Evolutionary conservation across 2,329 filamentous ascomycete species (phyloP).

Genomic region (Alternaria burnsii): DNA sequence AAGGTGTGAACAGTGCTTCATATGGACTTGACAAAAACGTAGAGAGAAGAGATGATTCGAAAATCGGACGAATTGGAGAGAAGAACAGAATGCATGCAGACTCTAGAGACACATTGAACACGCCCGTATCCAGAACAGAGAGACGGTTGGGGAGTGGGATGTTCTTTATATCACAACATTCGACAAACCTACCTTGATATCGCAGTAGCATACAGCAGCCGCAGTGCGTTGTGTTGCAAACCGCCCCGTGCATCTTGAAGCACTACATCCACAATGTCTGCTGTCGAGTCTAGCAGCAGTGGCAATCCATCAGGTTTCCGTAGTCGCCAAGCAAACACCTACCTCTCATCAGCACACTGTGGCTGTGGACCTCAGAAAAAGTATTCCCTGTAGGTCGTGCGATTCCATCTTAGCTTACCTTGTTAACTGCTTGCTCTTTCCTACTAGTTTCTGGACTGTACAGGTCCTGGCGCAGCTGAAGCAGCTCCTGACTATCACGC

Average conservation of each 20-base stretch:
- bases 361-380: not conserved
- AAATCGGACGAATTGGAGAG: not conserved
- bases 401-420: slow-evolving; percentile 40
- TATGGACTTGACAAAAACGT: not conserved
- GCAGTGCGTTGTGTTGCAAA: slow-evolving; percentile 66
- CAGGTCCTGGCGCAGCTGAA: slow-evolving; percentile 70
- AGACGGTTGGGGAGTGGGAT: not conserved
- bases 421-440: slow-evolving; percentile 50
- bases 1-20: not conserved
- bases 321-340: slow-evolving; percentile 47
- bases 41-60: not conserved
- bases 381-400: not conserved
- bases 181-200: slow-evolving; percentile 68
- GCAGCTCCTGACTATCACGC: slow-evolving; percentile 71
- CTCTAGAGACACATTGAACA: not conserved
- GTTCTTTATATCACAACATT: not conserved
- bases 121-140: not conserved
- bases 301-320: slow-evolving; percentile 60
- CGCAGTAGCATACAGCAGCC: slow-evolving; percentile 76
- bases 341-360: slow-evolving; percentile 28
- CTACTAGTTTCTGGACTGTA: slow-evolving; percentile 57
- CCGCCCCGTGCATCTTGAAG: slow-evolving; percentile 66
- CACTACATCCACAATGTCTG: slow-evolving; percentile 73
- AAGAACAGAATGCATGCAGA: not conserved
- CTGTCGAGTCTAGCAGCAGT: slow-evolving; percentile 81